Conservation (phyloP, 2,329 filamentous ascomycete genomes). For the Pyrenophora seminiperda region DNA sequence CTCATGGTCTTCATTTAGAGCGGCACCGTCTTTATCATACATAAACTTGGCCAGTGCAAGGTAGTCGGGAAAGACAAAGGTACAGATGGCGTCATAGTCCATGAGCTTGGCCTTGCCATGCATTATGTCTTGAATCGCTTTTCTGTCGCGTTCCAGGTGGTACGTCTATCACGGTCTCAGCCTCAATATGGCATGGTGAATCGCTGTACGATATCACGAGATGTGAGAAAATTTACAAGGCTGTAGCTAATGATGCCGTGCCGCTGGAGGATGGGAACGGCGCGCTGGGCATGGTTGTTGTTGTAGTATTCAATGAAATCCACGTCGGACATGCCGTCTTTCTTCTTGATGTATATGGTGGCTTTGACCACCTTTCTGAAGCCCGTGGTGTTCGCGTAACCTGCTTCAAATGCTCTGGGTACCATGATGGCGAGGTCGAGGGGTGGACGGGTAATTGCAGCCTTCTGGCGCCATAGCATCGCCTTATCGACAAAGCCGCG, state of each 20-base stretch:
- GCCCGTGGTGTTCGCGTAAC: constrained; percentile 52
- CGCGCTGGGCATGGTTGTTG: constrained; percentile 51
- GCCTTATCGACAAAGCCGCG: constrained; percentile 10
- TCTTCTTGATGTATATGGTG: constrained; percentile 55
- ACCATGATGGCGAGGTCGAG: constrained; percentile 41
- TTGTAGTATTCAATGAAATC: constrained; percentile 56
- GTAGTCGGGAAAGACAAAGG: constrained; percentile 55
- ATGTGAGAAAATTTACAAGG: constrained; percentile 42
- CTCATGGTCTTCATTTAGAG: constrained; percentile 43
- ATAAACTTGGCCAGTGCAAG: constrained; percentile 53
- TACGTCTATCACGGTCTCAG: constrained; percentile 47
- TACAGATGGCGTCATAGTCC: constrained; percentile 56
- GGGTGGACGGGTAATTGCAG: constrained; percentile 8
- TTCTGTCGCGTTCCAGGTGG: constrained; percentile 52
- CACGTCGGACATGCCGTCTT: constrained; percentile 52
- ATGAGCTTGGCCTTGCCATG: constrained; percentile 52
- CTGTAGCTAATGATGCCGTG: constrained; percentile 54
- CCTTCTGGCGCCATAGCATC: constrained; percentile 5
- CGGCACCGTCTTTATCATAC: constrained; percentile 54
- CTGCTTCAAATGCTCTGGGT: constrained; percentile 53
- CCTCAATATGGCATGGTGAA: background rate
- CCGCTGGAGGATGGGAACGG: constrained; percentile 51
- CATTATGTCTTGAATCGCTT: constrained; percentile 53
- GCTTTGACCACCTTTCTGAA: constrained; percentile 56
- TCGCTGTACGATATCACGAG: background rate